Conservation (phyloP, 2,329 filamentous ascomycete genomes). For the Cladosporium cucumerinum region DNA sequence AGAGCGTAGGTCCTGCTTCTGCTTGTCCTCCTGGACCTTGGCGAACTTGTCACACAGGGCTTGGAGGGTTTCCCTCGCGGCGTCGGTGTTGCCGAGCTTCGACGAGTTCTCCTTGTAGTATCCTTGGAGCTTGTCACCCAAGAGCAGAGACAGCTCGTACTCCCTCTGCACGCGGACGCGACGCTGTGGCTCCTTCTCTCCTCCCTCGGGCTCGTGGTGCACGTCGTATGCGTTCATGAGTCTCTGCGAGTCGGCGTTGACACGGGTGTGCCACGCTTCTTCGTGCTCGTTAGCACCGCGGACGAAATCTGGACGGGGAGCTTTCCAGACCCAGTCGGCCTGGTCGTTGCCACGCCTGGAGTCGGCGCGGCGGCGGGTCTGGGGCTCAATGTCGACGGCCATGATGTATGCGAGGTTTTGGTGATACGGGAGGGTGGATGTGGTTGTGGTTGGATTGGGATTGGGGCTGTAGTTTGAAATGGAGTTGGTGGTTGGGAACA, state of each 20-base stretch:
- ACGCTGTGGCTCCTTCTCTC: constrained; percentile 9
- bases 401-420: background rate
- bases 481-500: background rate
- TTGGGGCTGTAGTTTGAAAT: background rate
- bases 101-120: constrained; percentile 11
- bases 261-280: constrained; percentile 5
- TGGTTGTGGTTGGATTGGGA: background rate
- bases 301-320: background rate
- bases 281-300: constrained; percentile 3
- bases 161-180: constrained; percentile 3
- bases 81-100: constrained; percentile 8
- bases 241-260: constrained; percentile 6
- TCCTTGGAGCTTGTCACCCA: constrained; percentile 1
- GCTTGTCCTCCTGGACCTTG: constrained; percentile 7
- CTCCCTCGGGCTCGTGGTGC: constrained; percentile 3
- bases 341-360: constrained; percentile 10
- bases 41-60: constrained; percentile 4
- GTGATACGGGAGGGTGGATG: background rate
- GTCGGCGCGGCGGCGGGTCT: constrained; percentile 5
- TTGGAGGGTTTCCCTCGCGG: background rate
- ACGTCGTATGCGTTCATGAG: constrained; percentile 9
- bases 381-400: constrained; percentile 9
- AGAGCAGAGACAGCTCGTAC: background rate
- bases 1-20: background rate
- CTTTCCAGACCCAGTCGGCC: constrained; percentile 10